These are phyloP conservation scores for Alternaria postmessia DNA, from an alignment of 2,329 filamentous ascomycete genomes.

Conservation along the genomic window DNA sequence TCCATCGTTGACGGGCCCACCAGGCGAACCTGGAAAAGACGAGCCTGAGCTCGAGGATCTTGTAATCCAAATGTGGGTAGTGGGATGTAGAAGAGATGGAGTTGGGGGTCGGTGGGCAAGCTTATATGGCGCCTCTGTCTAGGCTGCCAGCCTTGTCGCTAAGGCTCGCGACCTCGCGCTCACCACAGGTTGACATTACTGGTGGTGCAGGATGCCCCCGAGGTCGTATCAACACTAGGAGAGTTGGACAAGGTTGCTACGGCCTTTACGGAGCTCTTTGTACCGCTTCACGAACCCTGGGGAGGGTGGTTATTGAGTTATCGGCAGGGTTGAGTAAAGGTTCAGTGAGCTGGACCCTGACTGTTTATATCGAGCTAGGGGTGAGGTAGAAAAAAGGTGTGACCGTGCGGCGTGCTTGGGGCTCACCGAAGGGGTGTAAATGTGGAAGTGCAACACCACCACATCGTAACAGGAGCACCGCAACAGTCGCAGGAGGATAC, in stretches of 20 bases:
- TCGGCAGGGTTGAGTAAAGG: not conserved
- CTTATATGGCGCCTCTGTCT: constrained; percentile 12
- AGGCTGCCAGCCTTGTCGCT: constrained; percentile 1
- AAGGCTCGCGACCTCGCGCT: constrained; percentile 1
- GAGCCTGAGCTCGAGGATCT: not conserved
- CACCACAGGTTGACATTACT: constrained; percentile 7
- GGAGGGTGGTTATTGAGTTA: constrained; percentile 1
- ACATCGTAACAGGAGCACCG: not conserved
- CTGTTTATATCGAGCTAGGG: not conserved
- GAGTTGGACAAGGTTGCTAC: constrained; percentile 15
- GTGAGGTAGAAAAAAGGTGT: constrained; percentile 1
- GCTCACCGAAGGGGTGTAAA: constrained; percentile 1
- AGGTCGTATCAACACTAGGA: constrained; percentile 9
- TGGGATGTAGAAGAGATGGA: constrained; percentile 17
- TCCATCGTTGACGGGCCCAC: not conserved
- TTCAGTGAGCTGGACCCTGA: not conserved
- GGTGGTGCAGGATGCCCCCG: constrained; percentile 4
- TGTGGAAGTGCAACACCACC: not conserved
- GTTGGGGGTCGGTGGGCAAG: constrained; percentile 1
- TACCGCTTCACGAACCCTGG: not conserved
- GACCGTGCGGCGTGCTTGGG: not conserved
- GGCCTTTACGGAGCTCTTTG: not conserved
- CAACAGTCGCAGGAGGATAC: not conserved
- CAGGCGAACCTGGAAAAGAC: not conserved
- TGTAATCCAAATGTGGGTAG: not conserved